A percentile compares a stretch with the other conserved stretches of the same genome.
Conservation (phyloP, 208 protist genomes). For the Kentomonas sorsogonicus region DNA sequence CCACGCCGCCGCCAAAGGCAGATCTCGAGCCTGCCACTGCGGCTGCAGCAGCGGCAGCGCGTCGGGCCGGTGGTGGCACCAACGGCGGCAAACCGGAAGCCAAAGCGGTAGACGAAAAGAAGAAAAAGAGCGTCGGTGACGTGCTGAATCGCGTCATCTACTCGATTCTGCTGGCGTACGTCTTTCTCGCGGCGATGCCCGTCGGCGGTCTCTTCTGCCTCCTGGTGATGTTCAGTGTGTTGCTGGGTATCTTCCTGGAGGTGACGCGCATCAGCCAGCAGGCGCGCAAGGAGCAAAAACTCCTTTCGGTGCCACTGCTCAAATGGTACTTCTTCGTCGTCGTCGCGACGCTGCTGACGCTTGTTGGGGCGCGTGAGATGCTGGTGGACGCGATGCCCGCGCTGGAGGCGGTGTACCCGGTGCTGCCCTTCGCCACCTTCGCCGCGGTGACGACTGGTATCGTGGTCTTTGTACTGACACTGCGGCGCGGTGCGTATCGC, state of each 20-base stretch:
- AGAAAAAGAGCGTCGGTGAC: conserved; percentile 45
- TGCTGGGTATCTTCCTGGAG: conserved; percentile 85
- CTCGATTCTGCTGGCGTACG: conserved; percentile 78
- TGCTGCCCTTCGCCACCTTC: conserved; percentile 65
- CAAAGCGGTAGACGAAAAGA: conserved; percentile 14
- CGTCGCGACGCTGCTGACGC: conserved; percentile 33
- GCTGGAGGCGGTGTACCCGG: conserved; percentile 36
- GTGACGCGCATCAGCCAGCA: conserved; percentile 84
- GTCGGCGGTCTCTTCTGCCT: conserved; percentile 69
- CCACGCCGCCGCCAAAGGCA: conserved; percentile 18
- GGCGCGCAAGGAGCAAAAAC: conserved; percentile 63
- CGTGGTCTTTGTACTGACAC: conserved; percentile 81
- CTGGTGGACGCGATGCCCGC: conserved; percentile 55
- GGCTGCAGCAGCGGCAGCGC: not conserved
- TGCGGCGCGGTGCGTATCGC: conserved; percentile 83
- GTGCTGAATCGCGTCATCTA: conserved; percentile 83
- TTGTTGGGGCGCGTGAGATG: conserved; percentile 47
- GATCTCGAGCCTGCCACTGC: conserved; percentile 6
- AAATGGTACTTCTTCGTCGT: conserved; percentile 77
- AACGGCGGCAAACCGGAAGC: not conserved
- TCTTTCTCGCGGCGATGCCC: conserved; percentile 78
- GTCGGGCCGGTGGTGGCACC: not conserved
- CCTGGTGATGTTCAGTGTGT: conserved; percentile 54
- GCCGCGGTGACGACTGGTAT: conserved; percentile 62
- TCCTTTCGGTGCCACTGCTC: conserved; percentile 63